Base-by-base conservation (phyloP, 208 protist species). In the Acanthamoeba divionensis region DNA sequence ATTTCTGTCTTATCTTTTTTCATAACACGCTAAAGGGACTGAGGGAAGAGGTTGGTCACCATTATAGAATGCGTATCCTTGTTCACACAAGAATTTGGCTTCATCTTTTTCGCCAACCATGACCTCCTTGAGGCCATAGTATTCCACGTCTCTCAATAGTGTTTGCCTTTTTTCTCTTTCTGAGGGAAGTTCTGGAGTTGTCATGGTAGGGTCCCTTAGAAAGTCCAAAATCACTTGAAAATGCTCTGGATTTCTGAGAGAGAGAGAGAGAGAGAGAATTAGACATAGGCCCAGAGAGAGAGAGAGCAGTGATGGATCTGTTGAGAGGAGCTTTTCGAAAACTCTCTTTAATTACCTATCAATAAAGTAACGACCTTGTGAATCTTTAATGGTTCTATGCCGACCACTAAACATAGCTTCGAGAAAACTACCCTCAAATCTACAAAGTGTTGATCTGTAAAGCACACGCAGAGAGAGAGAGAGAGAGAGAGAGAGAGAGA, bases 31-130 rank as follows among this genome's bases (percentile, higher is more conserved):
- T 29, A 2, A 9, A 26, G n/a, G 13, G 7, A 80, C 9, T 21
- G 5, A 52, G n/a, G n/a, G n/a, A n/a, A n/a, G 71, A 26, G 15
- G 65, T 31, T 5, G 13, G 9, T 41, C 63, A 83, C 73, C 79
- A 60, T 88, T 88, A 45, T 88, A 88, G 33, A 88, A 88, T 38
- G 79, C 79, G 57, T 88, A 88, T 18, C 79, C 79, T 31, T 88
- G 79, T 18, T 88, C 57, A 45, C 79, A 88, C 31, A 88, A 44
- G 36, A 71, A 26, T 26, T 88, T 60, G 50, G 79, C 79, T 21
- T 88, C 79, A 18, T 69, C 55, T 44, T 88, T 88, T 24, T 88
- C 79, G 31, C 79, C 79, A 24, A 88, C 57, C 79, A 88, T 88
- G 4, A 88, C 33, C 24, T 69, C 79, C 57, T 88, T 88, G 55